Percentiles rank a stretch among this genome's conserved stretches.
phyloP scores from a whole-genome alignment of 768 basidiomycete species.

The Termitomyces sp. region DNA sequence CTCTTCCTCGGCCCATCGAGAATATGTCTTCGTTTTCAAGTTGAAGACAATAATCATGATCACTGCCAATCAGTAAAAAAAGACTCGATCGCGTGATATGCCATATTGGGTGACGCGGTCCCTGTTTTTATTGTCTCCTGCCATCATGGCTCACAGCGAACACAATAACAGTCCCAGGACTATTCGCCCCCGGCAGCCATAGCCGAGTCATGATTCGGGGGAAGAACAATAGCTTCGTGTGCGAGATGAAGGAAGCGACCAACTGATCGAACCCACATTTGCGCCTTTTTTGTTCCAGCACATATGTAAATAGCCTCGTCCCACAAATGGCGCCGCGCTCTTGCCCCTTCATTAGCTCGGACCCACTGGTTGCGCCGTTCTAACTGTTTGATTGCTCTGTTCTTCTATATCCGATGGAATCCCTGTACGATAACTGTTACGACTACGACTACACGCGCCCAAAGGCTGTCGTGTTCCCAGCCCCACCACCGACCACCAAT shows the following conservation, averaged over 20 bases:
- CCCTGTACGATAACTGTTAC: not conserved
- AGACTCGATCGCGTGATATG: not conserved
- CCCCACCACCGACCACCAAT: constrained; percentile 61
- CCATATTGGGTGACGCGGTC: not conserved
- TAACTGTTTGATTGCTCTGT: not conserved
- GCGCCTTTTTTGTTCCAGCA: constrained; percentile 7
- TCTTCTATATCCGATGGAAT: constrained; percentile 3
- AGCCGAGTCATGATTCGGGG: not conserved
- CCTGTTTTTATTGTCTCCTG: not conserved
- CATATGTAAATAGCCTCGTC: constrained; percentile 7
- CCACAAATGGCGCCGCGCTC: constrained; percentile 2
- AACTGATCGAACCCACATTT: constrained; percentile 6
- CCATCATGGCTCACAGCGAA: not conserved
- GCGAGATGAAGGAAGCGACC: constrained; percentile 1
- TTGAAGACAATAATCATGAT: too few relatives aligned
- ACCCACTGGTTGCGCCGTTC: constrained; percentile 8
- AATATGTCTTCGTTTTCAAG: too few relatives aligned
- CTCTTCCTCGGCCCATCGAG: too few relatives aligned
- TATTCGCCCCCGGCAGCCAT: not conserved
- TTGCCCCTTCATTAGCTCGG: constrained; percentile 7
- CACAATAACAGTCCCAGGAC: not conserved
- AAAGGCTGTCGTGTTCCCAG: constrained; percentile 35
- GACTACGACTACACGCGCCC: constrained; percentile 4
- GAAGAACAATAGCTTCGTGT: constrained; percentile 12
- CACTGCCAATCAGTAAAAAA: too few relatives aligned